These are phyloP conservation scores for Pyrus bretschneideri DNA, from an alignment of 306 rosid genomes.

Conservation along the genomic window DNA sequence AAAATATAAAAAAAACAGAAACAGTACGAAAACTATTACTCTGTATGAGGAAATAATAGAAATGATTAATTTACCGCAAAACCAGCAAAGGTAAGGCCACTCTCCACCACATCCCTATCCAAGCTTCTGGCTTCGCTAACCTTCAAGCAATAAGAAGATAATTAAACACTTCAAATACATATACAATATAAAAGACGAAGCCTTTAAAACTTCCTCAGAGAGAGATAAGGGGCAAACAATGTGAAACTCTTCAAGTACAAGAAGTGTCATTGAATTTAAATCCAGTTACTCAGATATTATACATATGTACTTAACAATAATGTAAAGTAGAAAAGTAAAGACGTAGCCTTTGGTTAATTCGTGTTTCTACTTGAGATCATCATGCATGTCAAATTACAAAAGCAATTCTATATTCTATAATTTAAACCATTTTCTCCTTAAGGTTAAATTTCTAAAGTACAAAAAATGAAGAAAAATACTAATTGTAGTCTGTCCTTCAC, in stretches of 20 bases:
- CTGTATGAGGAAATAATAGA: neutral
- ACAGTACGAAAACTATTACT: neutral
- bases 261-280: neutral
- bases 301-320: neutral
- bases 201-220: neutral
- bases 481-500: neutral
- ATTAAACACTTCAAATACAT: conserved; percentile 17
- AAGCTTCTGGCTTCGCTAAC: conserved; percentile 98
- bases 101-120: conserved; percentile 97
- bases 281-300: neutral
- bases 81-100: conserved; percentile 78
- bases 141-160: conserved; percentile 43
- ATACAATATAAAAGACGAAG: neutral
- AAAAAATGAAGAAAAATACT: neutral
- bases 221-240: neutral
- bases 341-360: neutral
- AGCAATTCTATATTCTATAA: neutral
- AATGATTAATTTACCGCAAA: conserved; percentile 65
- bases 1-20: neutral
- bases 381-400: neutral
- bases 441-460: neutral
- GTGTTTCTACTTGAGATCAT: neutral
- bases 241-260: neutral
- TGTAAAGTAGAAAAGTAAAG: neutral
- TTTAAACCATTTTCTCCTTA: neutral